Percentiles rank a stretch among this genome's conserved stretches.
These are phyloP conservation scores for Cyclotella sp. DNA, from an alignment of 108 stramenopile species.

Conservation along the genomic window DNA sequence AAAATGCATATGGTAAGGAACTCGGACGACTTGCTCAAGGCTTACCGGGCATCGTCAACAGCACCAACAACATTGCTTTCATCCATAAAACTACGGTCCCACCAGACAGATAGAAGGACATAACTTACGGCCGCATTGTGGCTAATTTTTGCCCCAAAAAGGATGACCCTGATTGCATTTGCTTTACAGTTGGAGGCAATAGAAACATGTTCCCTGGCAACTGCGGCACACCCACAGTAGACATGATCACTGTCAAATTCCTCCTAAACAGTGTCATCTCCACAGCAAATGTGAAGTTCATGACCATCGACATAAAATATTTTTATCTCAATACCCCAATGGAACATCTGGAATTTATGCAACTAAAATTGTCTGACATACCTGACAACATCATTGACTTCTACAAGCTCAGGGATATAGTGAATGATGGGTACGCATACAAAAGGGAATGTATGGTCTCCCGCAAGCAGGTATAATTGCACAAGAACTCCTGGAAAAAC, in stretches of 20 bases:
- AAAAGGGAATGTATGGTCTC: constrained; percentile 57
- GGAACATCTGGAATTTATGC: constrained; percentile 28
- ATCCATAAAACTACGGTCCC: neutral
- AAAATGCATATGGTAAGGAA: neutral
- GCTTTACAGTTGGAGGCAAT: constrained; percentile 10
- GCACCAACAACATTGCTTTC: constrained; percentile 6
- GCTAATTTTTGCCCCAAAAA: neutral
- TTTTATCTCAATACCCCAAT: too few relatives aligned
- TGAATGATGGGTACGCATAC: constrained; percentile 21
- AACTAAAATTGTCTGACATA: constrained; percentile 24
- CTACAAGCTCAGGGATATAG: constrained; percentile 21
- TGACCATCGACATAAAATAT: constrained; percentile 46
- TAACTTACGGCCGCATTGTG: neutral
- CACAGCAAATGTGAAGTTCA: constrained; percentile 28
- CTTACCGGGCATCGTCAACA: neutral
- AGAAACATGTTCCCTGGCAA: neutral
- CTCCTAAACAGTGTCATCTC: constrained; percentile 57
- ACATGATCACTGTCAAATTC: constrained; percentile 44
- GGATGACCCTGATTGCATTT: neutral
- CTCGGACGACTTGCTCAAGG: constrained; percentile 3
- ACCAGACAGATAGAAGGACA: neutral
- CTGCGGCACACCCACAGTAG: constrained; percentile 26
- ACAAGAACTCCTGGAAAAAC: constrained; percentile 24
- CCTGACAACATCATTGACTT: constrained; percentile 30
- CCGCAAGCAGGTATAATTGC: constrained; percentile 54